These are phyloP conservation scores for Rhodotorula sp. DNA, from an alignment of 1,284 basidiomycete species.

Conservation along the genomic window DNA sequence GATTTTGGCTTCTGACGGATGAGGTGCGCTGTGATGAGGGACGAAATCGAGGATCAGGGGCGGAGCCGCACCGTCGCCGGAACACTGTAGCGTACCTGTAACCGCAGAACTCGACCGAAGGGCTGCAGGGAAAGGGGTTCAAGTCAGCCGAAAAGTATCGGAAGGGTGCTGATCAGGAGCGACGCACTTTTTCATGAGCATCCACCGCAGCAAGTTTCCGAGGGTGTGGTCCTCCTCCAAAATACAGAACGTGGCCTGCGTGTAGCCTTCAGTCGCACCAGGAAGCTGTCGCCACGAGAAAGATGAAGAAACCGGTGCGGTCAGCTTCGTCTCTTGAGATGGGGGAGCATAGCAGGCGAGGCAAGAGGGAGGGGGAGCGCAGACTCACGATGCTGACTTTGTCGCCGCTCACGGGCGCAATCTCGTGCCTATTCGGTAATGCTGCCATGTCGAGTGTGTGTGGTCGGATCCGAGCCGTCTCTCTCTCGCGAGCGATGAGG, in stretches of 20 bases:
- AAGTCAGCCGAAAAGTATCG: not conserved
- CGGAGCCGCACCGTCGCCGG: not conserved
- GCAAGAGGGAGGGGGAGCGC: too few species aligned
- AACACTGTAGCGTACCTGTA: slow-evolving; percentile 66
- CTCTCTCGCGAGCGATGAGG: not conserved
- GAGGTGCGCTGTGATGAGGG: slow-evolving; percentile 65
- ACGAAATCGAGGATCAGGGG: not conserved
- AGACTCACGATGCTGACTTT: slow-evolving; percentile 33
- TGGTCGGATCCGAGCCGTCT: not conserved
- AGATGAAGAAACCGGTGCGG: not conserved
- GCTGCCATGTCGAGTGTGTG: not conserved
- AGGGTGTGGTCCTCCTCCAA: slow-evolving; percentile 93
- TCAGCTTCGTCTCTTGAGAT: not conserved
- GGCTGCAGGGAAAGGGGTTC: slow-evolving; percentile 57
- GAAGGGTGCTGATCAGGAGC: not conserved
- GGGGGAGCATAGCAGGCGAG: not conserved
- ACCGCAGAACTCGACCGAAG: slow-evolving; percentile 98
- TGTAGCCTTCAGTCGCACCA: slow-evolving; percentile 59
- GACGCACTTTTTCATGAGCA: slow-evolving; percentile 95
- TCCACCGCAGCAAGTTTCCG: slow-evolving; percentile 92
- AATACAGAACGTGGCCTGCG: slow-evolving; percentile 87
- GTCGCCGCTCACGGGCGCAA: slow-evolving; percentile 23
- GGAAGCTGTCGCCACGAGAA: slow-evolving; percentile 50
- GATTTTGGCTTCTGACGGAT: slow-evolving; percentile 94
- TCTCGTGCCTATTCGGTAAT: slow-evolving; percentile 20